Conservation (phyloP, 208 protist species). For the Trypanosomatidae sp. region DNA sequence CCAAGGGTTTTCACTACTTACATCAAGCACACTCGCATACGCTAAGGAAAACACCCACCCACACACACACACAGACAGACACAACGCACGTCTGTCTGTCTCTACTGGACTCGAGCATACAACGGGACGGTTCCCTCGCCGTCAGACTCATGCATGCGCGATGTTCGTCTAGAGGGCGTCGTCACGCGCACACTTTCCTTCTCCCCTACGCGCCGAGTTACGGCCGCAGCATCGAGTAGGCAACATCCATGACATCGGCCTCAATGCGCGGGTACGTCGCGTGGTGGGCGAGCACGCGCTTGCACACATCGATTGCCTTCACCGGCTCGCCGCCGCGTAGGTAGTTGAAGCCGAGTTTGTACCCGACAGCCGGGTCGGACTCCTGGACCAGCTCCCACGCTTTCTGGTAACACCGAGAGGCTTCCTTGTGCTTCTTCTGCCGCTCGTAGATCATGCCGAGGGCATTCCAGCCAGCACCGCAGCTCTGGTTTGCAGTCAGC, state of each 20-base stretch:
- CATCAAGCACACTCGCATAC: background rate
- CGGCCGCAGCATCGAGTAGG: slow-evolving; percentile 79
- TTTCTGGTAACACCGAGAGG: slow-evolving; percentile 92
- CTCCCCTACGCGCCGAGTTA: slow-evolving; percentile 14
- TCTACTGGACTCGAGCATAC: background rate
- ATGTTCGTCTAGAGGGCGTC: too few relatives aligned
- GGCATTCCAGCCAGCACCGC: slow-evolving; percentile 81
- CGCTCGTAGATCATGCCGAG: slow-evolving; percentile 91
- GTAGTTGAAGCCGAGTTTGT: slow-evolving; percentile 97
- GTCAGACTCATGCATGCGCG: background rate
- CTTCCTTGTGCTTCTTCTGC: slow-evolving; percentile 85
- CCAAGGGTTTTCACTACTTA: background rate
- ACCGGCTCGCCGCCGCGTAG: slow-evolving; percentile 93
- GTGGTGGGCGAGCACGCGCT: slow-evolving; percentile 87
- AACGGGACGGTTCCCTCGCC: background rate
- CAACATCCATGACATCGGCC: slow-evolving; percentile 93
- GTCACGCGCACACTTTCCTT: background rate
- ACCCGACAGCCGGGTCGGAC: slow-evolving; percentile 88
- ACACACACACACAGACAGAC: slow-evolving; percentile 1
- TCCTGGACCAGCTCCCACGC: slow-evolving; percentile 93
- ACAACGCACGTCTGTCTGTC: background rate
- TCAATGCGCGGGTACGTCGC: slow-evolving; percentile 92
- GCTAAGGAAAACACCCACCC: background rate
- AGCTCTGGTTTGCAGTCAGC: slow-evolving; percentile 77
- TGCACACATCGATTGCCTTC: slow-evolving; percentile 94